Conservation (phyloP, 192 early-diverging fungal species). For the Backusella morwellensis region DNA sequence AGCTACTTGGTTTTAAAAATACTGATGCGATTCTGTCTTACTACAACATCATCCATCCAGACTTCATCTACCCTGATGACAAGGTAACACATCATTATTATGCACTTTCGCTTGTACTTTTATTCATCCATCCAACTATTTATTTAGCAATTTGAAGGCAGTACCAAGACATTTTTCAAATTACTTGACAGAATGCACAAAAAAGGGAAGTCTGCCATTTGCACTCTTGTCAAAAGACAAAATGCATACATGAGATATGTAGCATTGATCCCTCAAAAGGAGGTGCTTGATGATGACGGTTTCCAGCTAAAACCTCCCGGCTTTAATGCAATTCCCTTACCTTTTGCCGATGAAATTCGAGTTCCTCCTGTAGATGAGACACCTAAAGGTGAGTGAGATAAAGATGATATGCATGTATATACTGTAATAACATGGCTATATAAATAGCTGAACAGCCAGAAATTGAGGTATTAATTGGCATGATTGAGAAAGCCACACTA, state of each 20-base stretch:
- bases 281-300: conserved; percentile 9
- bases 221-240: conserved; percentile 55
- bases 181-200: conserved; percentile 58
- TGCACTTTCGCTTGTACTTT: not conserved
- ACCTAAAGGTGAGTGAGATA: conserved; percentile 10
- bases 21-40: conserved; percentile 41
- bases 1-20: conserved; percentile 73
- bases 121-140: not conserved
- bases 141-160: conserved; percentile 59
- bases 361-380: conserved; percentile 29
- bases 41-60: conserved; percentile 61
- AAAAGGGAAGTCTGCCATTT: conserved; percentile 65
- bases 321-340: conserved; percentile 63
- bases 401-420: not conserved
- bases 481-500: not conserved
- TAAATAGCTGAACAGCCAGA: not conserved
- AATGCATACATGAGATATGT: conserved; percentile 56
- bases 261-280: conserved; percentile 64
- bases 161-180: conserved; percentile 66
- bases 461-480: not conserved
- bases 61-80: conserved; percentile 80
- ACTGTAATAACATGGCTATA: not conserved
- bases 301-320: conserved; percentile 58
- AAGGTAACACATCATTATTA: conserved; percentile 34
- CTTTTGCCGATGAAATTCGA: conserved; percentile 79